Evolutionary conservation across 345 rosid genomes (phyloP).

Genomic region (Schrenkiella parvula): DNA sequence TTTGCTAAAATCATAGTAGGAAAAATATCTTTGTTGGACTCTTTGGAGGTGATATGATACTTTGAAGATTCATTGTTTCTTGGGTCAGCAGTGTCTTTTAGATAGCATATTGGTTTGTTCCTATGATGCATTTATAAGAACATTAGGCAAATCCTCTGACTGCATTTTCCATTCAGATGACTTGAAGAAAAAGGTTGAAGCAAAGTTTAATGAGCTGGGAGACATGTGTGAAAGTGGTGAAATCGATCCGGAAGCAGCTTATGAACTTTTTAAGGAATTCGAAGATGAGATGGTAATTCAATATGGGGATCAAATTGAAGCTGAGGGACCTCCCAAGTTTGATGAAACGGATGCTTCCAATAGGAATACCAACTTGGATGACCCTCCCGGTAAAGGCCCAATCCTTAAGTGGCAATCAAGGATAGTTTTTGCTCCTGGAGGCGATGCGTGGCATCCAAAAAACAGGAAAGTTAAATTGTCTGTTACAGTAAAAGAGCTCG

Average conservation of each 20-base stretch:
- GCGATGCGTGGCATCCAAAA: slow-evolving; percentile 99
- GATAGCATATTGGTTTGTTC: background rate
- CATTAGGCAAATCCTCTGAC: background rate
- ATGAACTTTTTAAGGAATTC: slow-evolving; percentile 68
- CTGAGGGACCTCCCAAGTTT: slow-evolving; percentile 53
- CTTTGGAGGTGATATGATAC: background rate
- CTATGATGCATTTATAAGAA: background rate
- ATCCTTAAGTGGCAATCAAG: slow-evolving; percentile 89
- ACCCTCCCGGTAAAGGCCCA: slow-evolving; percentile 91
- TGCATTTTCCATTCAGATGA: slow-evolving; percentile 49
- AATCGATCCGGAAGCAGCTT: slow-evolving; percentile 76
- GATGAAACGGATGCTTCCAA: slow-evolving; percentile 52
- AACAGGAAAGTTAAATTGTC: slow-evolving; percentile 89
- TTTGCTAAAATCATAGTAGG: background rate
- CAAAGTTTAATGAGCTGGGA: slow-evolving; percentile 73
- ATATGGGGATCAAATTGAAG: slow-evolving; percentile 60
- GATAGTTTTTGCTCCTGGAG: slow-evolving; percentile 84
- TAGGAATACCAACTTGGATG: slow-evolving; percentile 52
- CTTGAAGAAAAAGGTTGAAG: slow-evolving; percentile 75
- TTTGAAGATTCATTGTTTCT: background rate
- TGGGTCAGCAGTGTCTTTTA: background rate
- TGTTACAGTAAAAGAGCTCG: slow-evolving; percentile 91
- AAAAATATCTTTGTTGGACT: background rate
- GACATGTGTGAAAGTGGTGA: slow-evolving; percentile 84
- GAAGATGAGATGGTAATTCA: slow-evolving; percentile 85